Evolutionary conservation across 208 protist species (phyloP).

Genomic region (Trypanosoma grayi): DNA sequence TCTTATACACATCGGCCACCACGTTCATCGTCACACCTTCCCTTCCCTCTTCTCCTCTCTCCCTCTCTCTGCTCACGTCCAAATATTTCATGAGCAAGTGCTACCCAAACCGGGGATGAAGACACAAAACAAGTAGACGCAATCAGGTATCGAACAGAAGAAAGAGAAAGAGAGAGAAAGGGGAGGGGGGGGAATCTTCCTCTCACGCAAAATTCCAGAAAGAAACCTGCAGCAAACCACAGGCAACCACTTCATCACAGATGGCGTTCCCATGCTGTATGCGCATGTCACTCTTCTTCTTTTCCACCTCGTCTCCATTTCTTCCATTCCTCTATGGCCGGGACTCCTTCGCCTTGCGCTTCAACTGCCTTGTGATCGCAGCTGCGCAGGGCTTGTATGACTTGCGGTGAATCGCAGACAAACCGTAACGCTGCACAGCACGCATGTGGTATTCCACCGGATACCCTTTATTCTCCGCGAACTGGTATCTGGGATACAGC

Average conservation of each 20-base stretch:
- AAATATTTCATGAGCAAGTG: not conserved
- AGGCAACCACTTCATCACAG: too few species aligned
- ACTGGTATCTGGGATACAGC: slow-evolving; percentile 79
- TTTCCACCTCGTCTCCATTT: not conserved
- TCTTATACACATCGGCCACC: too few species aligned
- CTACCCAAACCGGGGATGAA: not conserved
- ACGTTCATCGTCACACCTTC: too few species aligned
- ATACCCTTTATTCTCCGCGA: slow-evolving; percentile 85
- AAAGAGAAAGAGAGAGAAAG: slow-evolving; percentile 7
- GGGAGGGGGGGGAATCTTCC: too few species aligned
- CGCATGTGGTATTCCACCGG: slow-evolving; percentile 88
- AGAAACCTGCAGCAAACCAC: too few species aligned
- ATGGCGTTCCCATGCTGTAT: too few species aligned
- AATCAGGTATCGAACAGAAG: not conserved
- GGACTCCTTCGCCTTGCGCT: slow-evolving; percentile 21
- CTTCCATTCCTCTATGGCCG: not conserved
- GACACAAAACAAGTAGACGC: not conserved
- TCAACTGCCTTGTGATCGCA: slow-evolving; percentile 42
- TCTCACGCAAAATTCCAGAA: too few species aligned
- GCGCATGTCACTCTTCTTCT: not conserved
- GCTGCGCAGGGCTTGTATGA: slow-evolving; percentile 72
- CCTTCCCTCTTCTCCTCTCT: not conserved
- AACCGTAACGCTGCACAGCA: slow-evolving; percentile 53
- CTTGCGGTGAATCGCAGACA: slow-evolving; percentile 79
- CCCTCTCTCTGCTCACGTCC: not conserved